Conservation (phyloP, 2,329 filamentous ascomycete genomes). For the Cladophialophora yegresii region DNA sequence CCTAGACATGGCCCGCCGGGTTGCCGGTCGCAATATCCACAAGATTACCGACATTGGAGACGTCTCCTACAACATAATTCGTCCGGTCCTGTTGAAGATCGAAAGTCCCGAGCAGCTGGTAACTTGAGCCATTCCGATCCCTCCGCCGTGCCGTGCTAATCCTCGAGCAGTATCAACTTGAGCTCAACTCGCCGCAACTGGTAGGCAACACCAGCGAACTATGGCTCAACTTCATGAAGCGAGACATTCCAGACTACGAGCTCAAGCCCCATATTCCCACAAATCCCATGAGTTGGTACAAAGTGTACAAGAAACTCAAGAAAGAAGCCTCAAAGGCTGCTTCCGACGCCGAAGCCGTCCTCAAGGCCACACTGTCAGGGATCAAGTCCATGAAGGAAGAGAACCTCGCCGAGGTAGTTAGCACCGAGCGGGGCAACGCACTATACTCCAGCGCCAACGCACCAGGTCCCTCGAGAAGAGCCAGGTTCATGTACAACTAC, state of each 20-base stretch:
- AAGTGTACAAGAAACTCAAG: constrained; percentile 72
- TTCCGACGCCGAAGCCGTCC: constrained; percentile 58
- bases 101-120: constrained; percentile 71
- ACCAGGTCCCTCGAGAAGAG: constrained; percentile 11
- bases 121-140: neutral
- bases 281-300: constrained; percentile 71
- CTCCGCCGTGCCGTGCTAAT: neutral
- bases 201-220: constrained; percentile 68
- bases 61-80: constrained; percentile 66
- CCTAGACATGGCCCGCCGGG: constrained; percentile 34
- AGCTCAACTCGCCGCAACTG: constrained; percentile 75
- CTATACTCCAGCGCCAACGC: constrained; percentile 33
- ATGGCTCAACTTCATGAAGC: constrained; percentile 77
- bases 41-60: constrained; percentile 70
- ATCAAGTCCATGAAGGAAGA: constrained; percentile 61
- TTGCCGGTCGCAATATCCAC: constrained; percentile 39
- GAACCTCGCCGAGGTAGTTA: constrained; percentile 61
- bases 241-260: constrained; percentile 70
- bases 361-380: constrained; percentile 60
- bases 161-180: constrained; percentile 55
- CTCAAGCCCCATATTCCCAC: constrained; percentile 65
- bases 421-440: constrained; percentile 44
- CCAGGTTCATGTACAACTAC: constrained; percentile 26
- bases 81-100: constrained; percentile 69
- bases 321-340: constrained; percentile 60